Evolutionary conservation across 2,329 filamentous ascomycete species (phyloP), one percentile per base, ranked within the genome.

Genomic region (Akanthomyces dipterigenus): DNA sequence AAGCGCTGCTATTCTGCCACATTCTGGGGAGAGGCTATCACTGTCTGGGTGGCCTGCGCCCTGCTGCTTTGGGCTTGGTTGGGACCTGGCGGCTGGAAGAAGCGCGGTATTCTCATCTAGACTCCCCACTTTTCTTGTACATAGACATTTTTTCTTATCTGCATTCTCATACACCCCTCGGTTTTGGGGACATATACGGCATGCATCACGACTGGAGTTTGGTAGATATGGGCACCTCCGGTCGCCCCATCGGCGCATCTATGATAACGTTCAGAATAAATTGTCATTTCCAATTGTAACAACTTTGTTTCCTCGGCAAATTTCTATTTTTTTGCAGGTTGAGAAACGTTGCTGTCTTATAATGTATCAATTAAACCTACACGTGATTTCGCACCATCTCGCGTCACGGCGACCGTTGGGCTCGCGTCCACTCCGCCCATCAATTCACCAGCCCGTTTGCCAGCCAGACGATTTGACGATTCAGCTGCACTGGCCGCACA

Each of bases 11-110:
- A 96, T 75, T 86, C 87, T 12, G 70, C 80, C 0, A 90, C 89
- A 0, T 96, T 93, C 66, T 96, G 92, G 92, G 90, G 89, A 1
- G 91, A 96, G 82, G 87, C 89, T 0, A 75, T 83, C 1, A 93
- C 88, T 64, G 88, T 96, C 0, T 93, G 89, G 87, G 66, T 90
- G 42, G 93, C 91, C 0, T 87, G 89, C 68, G 79, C 77, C 3
- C 74, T 91, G 67, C 88, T 93, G 76, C 65, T 88, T 18, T 88
- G 85, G 80, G 92, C 92, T 7, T 97, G 92, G 93, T 88, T 88
- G 72, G 90, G 90, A 1, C 83, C 76, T 61, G 81, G 82, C 24
- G 89, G 90, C 0, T 97, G 93, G 93, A 82, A 81, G 64, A 82
- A 82, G 69, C 83, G 90, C 62, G 90, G 90, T 0, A 86, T 97